Evolutionary conservation across 768 basidiomycete genomes (phyloP), one percentile per base, ranked within the genome.

Genomic region (Serendipita sp.): DNA sequence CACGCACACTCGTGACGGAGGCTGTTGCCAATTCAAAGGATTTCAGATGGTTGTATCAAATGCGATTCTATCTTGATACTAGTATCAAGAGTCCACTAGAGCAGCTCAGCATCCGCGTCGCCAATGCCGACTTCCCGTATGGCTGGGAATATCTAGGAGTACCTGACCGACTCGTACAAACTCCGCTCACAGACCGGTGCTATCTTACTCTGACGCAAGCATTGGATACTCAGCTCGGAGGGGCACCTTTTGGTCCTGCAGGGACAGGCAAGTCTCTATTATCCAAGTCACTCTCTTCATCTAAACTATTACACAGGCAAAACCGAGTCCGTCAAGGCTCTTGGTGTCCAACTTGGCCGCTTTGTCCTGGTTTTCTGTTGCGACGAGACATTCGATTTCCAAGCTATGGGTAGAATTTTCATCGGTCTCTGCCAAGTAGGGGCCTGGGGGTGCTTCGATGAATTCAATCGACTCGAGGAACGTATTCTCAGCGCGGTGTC

Each of bases 281-380:
- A 43, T 61, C 42, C 42, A 65, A 61, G 44, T 63, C 13, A 41
- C 42, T 5, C 24, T 24, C 34, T 38, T 61, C 61, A 64, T 26
- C 64, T 64, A 13, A 64, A 62, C 63, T 44, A 45, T 61, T 45
- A 16, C 45, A 51, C 67, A 91, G 92, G 94, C 31, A 99, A 99
- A 77, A 99, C 96, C 0, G 96, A 99, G 74, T 98, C 96, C 1
- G 96, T 99, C 71, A 99, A 99, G 74, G 94, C 96, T 1, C 83
- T 99, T 22, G 96, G 96, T 58, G 91, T 97, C 1, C 94, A 96
- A 69, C 83, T 99, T 3, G 96, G 96, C 42, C 85, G 96, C 41
- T 99, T 99, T 69, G 96, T 99, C n/a, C 79, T 99, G 53, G 96
- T 99, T n/a, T 99, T 99, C 76, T 98, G 96, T 71, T 99, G 96